Evolutionary conservation across 208 protist genomes (phyloP).

Genomic region (Leishmania braziliensis): DNA sequence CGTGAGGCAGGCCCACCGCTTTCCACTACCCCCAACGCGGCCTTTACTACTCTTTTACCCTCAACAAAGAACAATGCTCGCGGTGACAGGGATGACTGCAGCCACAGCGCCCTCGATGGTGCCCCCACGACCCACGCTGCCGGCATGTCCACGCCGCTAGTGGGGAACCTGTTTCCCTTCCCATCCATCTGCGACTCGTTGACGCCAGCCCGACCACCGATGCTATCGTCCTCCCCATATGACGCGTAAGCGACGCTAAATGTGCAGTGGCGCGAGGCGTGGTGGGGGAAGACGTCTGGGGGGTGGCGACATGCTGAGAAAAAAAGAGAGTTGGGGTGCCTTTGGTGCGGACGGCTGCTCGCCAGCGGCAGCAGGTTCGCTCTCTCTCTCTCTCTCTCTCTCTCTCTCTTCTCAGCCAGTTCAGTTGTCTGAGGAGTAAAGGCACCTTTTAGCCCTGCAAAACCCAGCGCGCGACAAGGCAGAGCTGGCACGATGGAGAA

Average conservation of each 20-base stretch:
- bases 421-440: no score
- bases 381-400: not conserved
- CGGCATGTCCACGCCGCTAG: not conserved
- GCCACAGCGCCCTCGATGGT: not conserved
- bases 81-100: not conserved
- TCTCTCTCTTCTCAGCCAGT: not conserved
- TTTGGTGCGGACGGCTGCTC: not conserved
- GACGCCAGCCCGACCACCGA: slow-evolving; percentile 14
- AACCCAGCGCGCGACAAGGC: not conserved
- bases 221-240: not conserved
- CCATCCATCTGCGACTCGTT: not conserved
- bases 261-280: not conserved
- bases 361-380: not conserved
- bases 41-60: not conserved
- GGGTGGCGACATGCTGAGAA: not conserved
- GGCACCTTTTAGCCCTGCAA: not conserved
- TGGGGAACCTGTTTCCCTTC: not conserved
- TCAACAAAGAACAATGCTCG: not conserved
- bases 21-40: not conserved
- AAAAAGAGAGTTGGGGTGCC: not conserved
- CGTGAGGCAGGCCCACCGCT: not conserved
- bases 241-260: not conserved
- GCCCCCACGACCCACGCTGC: not conserved
- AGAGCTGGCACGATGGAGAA: not conserved
- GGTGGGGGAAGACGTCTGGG: not conserved